These are phyloP conservation scores for Zoysia pacifica DNA, from an alignment of 176 grass and related monocot genomes.

Conservation along the genomic window DNA sequence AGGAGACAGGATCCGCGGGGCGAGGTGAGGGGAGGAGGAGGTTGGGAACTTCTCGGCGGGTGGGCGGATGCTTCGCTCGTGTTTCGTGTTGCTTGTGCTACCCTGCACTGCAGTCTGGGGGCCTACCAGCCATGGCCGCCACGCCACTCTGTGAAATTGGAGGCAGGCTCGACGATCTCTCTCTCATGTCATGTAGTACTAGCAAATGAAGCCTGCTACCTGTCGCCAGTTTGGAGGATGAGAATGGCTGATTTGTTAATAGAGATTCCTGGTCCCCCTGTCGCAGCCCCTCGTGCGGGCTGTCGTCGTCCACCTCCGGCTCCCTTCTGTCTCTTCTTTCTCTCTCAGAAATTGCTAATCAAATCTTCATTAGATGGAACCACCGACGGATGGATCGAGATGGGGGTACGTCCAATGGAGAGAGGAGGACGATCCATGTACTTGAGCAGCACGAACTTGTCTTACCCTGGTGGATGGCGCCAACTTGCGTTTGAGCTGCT, in stretches of 20 bases:
- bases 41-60: conserved; percentile 25
- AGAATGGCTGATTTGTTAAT: neutral
- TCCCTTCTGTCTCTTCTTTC: too few relatives aligned
- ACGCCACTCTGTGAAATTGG: too few relatives aligned
- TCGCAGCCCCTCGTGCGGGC: conserved; percentile 12
- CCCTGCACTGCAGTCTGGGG: too few relatives aligned
- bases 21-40: neutral
- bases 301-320: conserved; percentile 1
- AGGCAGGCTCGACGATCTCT: too few relatives aligned
- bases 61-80: conserved; percentile 46
- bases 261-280: neutral
- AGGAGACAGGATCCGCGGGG: conserved; percentile 26
- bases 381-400: neutral
- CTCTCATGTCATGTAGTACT: too few relatives aligned
- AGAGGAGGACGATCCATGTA: neutral
- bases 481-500: too few relatives aligned
- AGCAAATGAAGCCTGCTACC: neutral
- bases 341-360: too few relatives aligned
- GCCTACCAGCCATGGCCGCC: too few relatives aligned
- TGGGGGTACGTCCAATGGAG: neutral
- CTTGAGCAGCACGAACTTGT: neutral
- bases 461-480: too few relatives aligned
- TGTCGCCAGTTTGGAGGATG: neutral
- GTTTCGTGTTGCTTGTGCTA: neutral
- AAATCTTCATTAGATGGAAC: too few relatives aligned